Base-by-base conservation (phyloP, 2,329 filamentous ascomycete species). In the Cladosporium sp. region DNA sequence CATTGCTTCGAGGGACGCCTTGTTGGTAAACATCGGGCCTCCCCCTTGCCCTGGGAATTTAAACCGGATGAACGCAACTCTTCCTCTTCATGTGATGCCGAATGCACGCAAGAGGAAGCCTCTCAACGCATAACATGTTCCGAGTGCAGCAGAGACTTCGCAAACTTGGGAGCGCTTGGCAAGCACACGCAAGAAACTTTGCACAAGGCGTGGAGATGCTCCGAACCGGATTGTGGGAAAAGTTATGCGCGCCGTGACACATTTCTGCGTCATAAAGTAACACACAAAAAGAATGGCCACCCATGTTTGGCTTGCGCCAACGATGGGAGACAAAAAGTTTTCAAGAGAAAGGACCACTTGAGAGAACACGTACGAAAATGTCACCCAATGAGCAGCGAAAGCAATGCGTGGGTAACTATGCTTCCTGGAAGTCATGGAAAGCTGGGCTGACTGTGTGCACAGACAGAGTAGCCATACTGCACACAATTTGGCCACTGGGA, bases 201-300 rank as follows among this genome's bases (percentile, higher is more conserved):
- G 2, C 54, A 56, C 42, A 56, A 49, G 28, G 42, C 54, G 15
- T 56, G 54, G 54, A 38, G 40, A 25, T 56, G 54, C n/a, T 12
- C 9, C 12, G 42, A 39, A 19, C 7, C 42, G 3, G 42, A 30
- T 11, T 56, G 54, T 19, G 34, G 14, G 2, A 56, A 39, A 34
- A 47, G 11, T 5, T 56, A 56, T 15, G 9, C 42, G 11, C 42
- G 54, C 6, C 30, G 54, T 6, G 54, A 56, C 8, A 49, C 54
- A 2, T 56, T 28, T 11, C 14, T 56, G 14, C 40, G 54, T 17
- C 54, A 56, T 37, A 34, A 34, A 7, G 30, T 15, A 3, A 19
- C 19, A 30, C 54, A 56, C 2, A 36, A 22, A 15, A 30, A 49
- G 5, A 47, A 19, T 17, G 17, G 34, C 15, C 37, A 39, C 30